A percentile compares a stretch with the other conserved stretches of the same genome.
phyloP scores from a whole-genome alignment of 306 rosid genomes.

The Canavalia gladiata region DNA sequence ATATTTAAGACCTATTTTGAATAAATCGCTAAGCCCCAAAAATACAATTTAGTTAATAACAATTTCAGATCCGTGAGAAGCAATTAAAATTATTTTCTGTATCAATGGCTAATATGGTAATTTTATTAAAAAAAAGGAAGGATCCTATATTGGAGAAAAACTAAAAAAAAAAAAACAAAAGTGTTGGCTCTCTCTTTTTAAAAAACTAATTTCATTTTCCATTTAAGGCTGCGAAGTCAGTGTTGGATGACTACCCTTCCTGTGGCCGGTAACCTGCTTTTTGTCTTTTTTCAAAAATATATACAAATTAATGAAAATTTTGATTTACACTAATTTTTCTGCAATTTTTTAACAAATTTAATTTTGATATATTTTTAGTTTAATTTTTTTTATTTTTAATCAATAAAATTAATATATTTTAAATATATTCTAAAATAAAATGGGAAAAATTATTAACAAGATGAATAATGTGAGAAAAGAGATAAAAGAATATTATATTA shows the following conservation, averaged over 20 bases:
- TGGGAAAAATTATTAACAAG: too few species aligned
- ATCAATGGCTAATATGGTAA: conserved; percentile 54
- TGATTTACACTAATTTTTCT: too few species aligned
- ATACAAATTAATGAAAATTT: not conserved
- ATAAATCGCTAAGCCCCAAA: conserved; percentile 64
- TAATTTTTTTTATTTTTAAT: too few species aligned
- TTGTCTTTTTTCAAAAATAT: conserved; percentile 41
- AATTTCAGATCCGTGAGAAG: conserved; percentile 76
- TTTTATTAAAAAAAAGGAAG: not conserved
- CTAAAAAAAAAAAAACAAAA: conserved; percentile 14
- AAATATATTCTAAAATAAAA: too few species aligned
- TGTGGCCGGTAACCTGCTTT: conserved; percentile 66
- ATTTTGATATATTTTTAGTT: not conserved
- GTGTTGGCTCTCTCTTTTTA: conserved; percentile 42
- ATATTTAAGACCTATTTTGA: conserved; percentile 43
- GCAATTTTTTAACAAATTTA: too few species aligned
- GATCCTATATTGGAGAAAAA: not conserved
- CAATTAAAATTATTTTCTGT: conserved; percentile 27
- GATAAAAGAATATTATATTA: too few species aligned
- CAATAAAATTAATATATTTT: too few species aligned
- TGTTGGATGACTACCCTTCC: conserved; percentile 60
- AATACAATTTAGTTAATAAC: conserved; percentile 67
- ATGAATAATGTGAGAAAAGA: too few species aligned
- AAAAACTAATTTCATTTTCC: conserved; percentile 43
- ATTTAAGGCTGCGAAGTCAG: conserved; percentile 55